Conservation (phyloP, 345 rosid species). For the Laguncularia racemosa region DNA sequence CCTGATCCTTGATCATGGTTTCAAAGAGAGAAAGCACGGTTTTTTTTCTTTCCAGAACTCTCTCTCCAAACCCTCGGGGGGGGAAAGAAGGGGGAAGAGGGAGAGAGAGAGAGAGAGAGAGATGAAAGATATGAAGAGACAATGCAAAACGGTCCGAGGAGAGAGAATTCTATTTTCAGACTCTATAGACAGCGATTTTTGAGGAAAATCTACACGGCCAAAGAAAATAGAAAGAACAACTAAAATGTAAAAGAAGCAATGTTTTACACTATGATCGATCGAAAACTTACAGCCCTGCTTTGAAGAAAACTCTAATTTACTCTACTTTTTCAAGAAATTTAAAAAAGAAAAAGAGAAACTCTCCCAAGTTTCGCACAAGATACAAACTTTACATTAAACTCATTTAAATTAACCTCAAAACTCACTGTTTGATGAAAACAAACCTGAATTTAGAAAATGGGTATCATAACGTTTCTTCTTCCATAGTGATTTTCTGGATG, state of each 20-base stretch:
- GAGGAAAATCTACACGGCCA: slow-evolving; percentile 27
- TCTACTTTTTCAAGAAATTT: too few species aligned
- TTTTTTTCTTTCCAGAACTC: slow-evolving; percentile 9
- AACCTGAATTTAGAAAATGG: background rate
- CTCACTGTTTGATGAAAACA: background rate
- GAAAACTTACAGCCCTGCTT: too few species aligned
- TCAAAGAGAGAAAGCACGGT: slow-evolving; percentile 5
- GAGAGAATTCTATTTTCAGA: slow-evolving; percentile 41
- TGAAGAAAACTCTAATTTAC: too few species aligned
- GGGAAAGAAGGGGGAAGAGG: slow-evolving; percentile 8
- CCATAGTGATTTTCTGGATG: too few species aligned
- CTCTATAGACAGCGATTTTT: slow-evolving; percentile 52
- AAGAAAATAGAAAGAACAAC: slow-evolving; percentile 9
- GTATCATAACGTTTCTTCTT: too few species aligned
- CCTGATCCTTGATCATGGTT: slow-evolving; percentile 58
- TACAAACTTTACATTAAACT: too few species aligned
- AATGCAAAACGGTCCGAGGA: slow-evolving; percentile 3
- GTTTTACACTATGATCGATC: too few species aligned
- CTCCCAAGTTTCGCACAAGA: too few species aligned
- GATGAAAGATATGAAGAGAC: slow-evolving; percentile 23
- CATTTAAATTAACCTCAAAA: too few species aligned
- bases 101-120: slow-evolving; percentile 27
- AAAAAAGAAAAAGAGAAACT: background rate
- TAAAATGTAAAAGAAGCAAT: too few species aligned
- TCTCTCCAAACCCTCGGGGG: slow-evolving; percentile 20